Conservation (phyloP, 1,139 yeast species). For the Pichia terricola region DNA sequence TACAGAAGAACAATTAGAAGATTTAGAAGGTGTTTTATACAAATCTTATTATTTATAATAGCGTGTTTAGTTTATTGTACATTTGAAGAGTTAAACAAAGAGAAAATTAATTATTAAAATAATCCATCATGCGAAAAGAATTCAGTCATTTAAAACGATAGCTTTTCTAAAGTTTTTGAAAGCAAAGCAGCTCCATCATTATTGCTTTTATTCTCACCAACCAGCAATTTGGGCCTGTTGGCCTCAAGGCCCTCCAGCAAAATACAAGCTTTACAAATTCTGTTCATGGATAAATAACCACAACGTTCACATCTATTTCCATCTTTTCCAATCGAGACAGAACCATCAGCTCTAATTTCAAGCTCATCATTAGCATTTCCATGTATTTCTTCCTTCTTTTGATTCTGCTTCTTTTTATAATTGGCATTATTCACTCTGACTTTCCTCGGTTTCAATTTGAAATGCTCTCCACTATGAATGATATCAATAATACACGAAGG, state of each 20-base stretch:
- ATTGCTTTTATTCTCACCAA: slow-evolving; percentile 38
- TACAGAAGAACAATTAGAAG: slow-evolving; percentile 73
- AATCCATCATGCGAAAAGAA: background rate
- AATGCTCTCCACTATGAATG: slow-evolving; percentile 86
- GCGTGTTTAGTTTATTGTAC: background rate
- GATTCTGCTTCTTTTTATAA: slow-evolving; percentile 10
- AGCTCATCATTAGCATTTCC: slow-evolving; percentile 25
- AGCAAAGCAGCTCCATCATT: slow-evolving; percentile 57
- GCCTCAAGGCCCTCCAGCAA: slow-evolving; percentile 76
- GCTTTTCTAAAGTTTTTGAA: slow-evolving; percentile 53
- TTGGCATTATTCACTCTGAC: slow-evolving; percentile 17
- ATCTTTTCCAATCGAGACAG: slow-evolving; percentile 41
- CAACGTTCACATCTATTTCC: slow-evolving; percentile 80
- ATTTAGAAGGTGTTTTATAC: slow-evolving; percentile 90
- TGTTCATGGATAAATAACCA: slow-evolving; percentile 84
- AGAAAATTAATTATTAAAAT: background rate
- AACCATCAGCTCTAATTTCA: slow-evolving; percentile 52
- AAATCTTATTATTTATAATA: slow-evolving; percentile 75
- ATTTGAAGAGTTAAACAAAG: background rate
- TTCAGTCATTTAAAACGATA: slow-evolving; percentile 37
- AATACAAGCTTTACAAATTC: slow-evolving; percentile 87
- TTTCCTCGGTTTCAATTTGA: slow-evolving; percentile 51
- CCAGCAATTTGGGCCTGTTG: slow-evolving; percentile 45
- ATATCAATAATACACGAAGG: slow-evolving; percentile 94
- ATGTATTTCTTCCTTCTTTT: background rate